A percentile compares a stretch with the other conserved stretches of the same genome.
These are phyloP conservation scores for Candida khao-thaluensis DNA, from an alignment of 805 yeast genomes.

Conservation along the genomic window DNA sequence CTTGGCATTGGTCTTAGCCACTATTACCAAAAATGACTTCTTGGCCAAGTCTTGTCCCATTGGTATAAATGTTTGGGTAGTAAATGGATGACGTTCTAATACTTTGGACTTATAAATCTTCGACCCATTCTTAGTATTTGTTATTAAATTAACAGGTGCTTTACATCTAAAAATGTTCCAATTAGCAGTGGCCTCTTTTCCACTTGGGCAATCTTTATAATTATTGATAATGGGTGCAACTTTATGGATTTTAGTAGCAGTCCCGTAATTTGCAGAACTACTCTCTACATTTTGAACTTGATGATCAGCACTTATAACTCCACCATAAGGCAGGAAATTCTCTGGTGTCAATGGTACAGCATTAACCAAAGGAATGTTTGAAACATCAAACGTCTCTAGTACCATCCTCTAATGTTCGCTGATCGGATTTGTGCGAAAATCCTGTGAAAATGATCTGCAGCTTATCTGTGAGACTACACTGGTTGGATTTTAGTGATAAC, in stretches of 20 bases:
- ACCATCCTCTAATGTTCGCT: conserved; percentile 36
- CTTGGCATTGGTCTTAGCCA: conserved; percentile 53
- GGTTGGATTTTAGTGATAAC: no score
- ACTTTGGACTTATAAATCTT: conserved; percentile 57
- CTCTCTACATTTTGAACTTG: conserved; percentile 50
- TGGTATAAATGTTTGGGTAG: conserved; percentile 90
- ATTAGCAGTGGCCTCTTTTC: conserved; percentile 54
- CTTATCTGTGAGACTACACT: no score
- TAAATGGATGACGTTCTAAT: conserved; percentile 84
- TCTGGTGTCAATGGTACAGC: conserved; percentile 67
- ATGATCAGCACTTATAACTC: conserved; percentile 74
- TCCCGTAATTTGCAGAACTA: conserved; percentile 84
- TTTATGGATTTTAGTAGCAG: conserved; percentile 74
- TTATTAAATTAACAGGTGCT: conserved; percentile 65
- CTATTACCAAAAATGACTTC: conserved; percentile 73
- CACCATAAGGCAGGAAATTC: conserved; percentile 67
- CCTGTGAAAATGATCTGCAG: conserved; percentile 60
- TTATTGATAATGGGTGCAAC: conserved; percentile 67
- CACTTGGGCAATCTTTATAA: conserved; percentile 48
- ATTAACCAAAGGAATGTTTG: conserved; percentile 22
- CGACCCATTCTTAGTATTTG: conserved; percentile 12
- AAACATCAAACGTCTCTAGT: conserved; percentile 37
- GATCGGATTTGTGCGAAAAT: conserved; percentile 18
- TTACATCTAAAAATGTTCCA: conserved; percentile 84
- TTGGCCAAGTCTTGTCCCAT: conserved; percentile 61